Conservation (phyloP, 2,329 filamentous ascomycete genomes). For the Ophiostoma angusticollis region DNA sequence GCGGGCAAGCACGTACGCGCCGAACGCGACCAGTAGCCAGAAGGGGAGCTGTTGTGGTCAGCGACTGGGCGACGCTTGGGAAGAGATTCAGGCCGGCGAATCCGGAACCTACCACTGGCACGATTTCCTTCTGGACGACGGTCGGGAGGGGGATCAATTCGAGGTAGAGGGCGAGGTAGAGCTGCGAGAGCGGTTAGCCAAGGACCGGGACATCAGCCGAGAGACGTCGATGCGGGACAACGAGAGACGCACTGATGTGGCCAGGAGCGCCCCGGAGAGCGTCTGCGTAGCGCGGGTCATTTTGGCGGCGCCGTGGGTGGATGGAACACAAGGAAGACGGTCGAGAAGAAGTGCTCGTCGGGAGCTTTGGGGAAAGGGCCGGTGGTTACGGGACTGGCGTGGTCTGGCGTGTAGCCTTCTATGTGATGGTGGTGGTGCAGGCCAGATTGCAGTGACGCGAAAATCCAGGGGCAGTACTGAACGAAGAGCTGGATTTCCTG, state of each 20-base stretch:
- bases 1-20: constrained; percentile 80
- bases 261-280: constrained; percentile 72
- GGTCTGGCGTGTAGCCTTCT: too few species aligned
- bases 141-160: constrained; percentile 69
- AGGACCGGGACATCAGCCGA: background rate
- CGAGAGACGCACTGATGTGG: constrained; percentile 60
- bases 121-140: constrained; percentile 68
- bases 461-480: too few species aligned
- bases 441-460: too few species aligned
- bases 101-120: constrained; percentile 63
- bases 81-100: background rate
- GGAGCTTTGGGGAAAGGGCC: too few species aligned
- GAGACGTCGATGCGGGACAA: too few species aligned
- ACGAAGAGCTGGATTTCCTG: too few species aligned
- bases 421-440: too few species aligned
- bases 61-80: background rate
- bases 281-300: constrained; percentile 96
- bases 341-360: background rate
- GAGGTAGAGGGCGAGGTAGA: constrained; percentile 80
- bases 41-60: constrained; percentile 60
- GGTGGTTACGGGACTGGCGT: too few species aligned
- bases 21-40: constrained; percentile 83
- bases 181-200: constrained; percentile 39
- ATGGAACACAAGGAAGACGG: background rate
- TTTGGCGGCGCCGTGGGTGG: constrained; percentile 22